phyloP scores from a whole-genome alignment of 192 early-diverging fungal genomes.

The Glomus cerebriforme region DNA sequence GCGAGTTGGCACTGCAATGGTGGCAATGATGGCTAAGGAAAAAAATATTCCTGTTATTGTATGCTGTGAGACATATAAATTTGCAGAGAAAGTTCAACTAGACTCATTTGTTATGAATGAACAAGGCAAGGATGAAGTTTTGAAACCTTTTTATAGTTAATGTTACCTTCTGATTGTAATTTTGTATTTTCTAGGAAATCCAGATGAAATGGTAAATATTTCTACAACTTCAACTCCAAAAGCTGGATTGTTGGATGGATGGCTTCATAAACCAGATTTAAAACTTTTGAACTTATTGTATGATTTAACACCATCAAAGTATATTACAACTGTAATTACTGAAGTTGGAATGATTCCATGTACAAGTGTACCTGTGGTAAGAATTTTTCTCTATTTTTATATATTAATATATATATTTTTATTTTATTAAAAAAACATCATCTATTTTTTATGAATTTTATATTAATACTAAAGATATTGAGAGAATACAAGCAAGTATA shows the following conservation, averaged over 20 bases:
- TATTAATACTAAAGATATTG: background rate
- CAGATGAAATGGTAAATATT: constrained; percentile 77
- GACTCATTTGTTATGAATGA: constrained; percentile 98
- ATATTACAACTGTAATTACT: constrained; percentile 86
- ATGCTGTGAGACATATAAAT: constrained; percentile 95
- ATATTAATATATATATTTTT: background rate
- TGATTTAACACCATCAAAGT: constrained; percentile 94
- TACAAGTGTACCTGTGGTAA: constrained; percentile 81
- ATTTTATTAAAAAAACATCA: background rate
- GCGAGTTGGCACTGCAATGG: constrained; percentile 86
- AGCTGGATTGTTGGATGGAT: constrained; percentile 49
- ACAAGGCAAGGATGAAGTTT: constrained; percentile 57
- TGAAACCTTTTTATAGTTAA: background rate
- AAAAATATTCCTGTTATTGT: constrained; percentile 94
- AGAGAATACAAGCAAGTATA: background rate
- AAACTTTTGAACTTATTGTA: constrained; percentile 89
- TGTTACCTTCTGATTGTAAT: background rate
- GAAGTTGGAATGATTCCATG: constrained; percentile 92
- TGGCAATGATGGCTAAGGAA: constrained; percentile 88
- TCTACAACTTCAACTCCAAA: constrained; percentile 24
- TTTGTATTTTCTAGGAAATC: constrained; percentile 30
- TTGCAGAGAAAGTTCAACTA: constrained; percentile 85
- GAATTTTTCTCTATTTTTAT: background rate
- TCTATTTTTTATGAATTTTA: background rate
- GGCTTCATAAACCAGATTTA: constrained; percentile 77